These are phyloP conservation scores for Boletus rubropictus DNA, from an alignment of 768 basidiomycete species.

Conservation along the genomic window DNA sequence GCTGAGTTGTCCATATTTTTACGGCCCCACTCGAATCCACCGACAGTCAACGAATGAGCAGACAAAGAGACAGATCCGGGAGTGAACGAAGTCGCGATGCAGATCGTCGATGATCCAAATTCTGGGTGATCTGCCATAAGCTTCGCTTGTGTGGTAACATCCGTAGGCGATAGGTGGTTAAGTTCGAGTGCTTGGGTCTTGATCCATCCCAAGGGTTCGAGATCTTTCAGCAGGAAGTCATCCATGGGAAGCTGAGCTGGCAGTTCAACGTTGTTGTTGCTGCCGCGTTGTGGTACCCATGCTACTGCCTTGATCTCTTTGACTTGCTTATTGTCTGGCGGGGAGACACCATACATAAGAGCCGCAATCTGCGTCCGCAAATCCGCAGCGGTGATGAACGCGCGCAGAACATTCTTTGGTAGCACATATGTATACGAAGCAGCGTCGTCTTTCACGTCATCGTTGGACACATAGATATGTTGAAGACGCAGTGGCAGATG, in stretches of 20 bases:
- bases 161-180: constrained; percentile 85
- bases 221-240: constrained; percentile 89
- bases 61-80: constrained; percentile 96
- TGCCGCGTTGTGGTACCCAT: constrained; percentile 97
- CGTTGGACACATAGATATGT: constrained; percentile 98
- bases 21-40: constrained; percentile 97
- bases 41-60: constrained; percentile 82
- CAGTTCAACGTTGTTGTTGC: constrained; percentile 90
- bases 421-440: constrained; percentile 92
- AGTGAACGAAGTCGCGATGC: constrained; percentile 92
- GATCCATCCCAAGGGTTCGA: constrained; percentile 94
- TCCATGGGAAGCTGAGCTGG: constrained; percentile 88
- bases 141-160: constrained; percentile 92
- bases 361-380: constrained; percentile 94
- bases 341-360: constrained; percentile 88
- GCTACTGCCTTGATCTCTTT: constrained; percentile 97
- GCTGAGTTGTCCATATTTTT: constrained; percentile 85
- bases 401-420: constrained; percentile 93
- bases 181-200: constrained; percentile 95
- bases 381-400: constrained; percentile 90
- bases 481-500: constrained; percentile 94
- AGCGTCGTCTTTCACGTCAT: constrained; percentile 98
- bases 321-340: constrained; percentile 94
- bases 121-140: constrained; percentile 96
- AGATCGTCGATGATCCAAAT: constrained; percentile 91